These are phyloP conservation scores for Penicillium psychrosexuale DNA, from an alignment of 2,329 filamentous ascomycete species.

Conservation along the genomic window DNA sequence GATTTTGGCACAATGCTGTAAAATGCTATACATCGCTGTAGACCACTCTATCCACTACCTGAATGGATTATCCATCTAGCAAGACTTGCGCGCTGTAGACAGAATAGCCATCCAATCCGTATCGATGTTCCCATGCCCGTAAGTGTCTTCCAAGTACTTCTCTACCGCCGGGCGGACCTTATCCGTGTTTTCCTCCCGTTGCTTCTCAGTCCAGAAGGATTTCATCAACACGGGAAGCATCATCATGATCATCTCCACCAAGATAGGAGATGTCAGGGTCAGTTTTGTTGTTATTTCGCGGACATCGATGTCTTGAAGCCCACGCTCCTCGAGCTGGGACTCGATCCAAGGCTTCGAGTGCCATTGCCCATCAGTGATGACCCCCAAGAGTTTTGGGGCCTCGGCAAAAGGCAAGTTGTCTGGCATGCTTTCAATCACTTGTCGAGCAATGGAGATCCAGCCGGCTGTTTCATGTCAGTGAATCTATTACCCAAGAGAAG, in stretches of 20 bases:
- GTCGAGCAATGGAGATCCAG: slow-evolving; percentile 28
- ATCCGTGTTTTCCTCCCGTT: slow-evolving; percentile 22
- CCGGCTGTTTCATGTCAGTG: slow-evolving; percentile 18
- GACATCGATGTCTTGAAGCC: slow-evolving; percentile 26
- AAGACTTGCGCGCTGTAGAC: slow-evolving; percentile 29
- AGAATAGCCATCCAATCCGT: slow-evolving; percentile 31
- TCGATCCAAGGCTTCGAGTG: slow-evolving; percentile 22
- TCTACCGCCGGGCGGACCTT: slow-evolving; percentile 22
- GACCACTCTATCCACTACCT: neutral
- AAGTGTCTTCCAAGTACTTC: slow-evolving; percentile 25
- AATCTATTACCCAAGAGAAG: neutral
- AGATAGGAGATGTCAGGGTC: slow-evolving; percentile 13
- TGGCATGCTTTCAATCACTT: slow-evolving; percentile 27
- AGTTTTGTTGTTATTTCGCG: slow-evolving; percentile 14
- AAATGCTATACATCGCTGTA: neutral
- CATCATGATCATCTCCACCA: slow-evolving; percentile 22
- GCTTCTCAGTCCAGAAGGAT: slow-evolving; percentile 29
- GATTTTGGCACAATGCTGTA: slow-evolving; percentile 14
- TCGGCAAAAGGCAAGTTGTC: slow-evolving; percentile 27
- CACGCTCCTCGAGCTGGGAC: slow-evolving; percentile 20
- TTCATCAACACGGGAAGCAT: slow-evolving; percentile 24
- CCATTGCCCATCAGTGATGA: slow-evolving; percentile 23
- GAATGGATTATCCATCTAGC: neutral
- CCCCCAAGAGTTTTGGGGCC: slow-evolving; percentile 16
- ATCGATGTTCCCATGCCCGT: slow-evolving; percentile 22